Base-by-base conservation (phyloP, 768 basidiomycete genomes). In the Pulveroboletus ravenelii region DNA sequence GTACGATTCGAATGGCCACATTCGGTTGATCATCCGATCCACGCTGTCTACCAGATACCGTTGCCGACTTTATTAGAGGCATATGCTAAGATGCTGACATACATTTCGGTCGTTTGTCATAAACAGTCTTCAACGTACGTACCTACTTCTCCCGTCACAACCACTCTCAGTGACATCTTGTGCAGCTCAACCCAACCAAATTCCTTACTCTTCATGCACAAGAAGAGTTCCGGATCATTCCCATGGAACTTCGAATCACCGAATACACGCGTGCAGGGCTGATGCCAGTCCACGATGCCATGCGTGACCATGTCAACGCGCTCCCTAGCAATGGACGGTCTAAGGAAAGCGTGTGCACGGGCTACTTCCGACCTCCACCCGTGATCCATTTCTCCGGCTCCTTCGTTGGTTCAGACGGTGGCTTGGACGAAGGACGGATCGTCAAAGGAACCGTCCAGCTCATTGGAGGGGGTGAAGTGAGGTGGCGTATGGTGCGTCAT, bases 141-240 rank as follows among this genome's bases (percentile, higher is more conserved):
- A 10, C 5, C 9, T 12, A 0, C 12, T 10, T 45, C 13, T 37
- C 6, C 6, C 38, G 1, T 44, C 17, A 30, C n/a, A n/a, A n/a
- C 10, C 2, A 3, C 14, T 25, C 10, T 32, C 45, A 30, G 55
- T 6, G 20, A 27, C 37, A 5, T n/a, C 3, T 17, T 23, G 17
- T 37, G 15, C 10, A 67, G 67, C 56, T 69, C 35, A 60, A 58
- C 41, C 35, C 47, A 48, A 31, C 43, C 20, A 66, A 69, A 29
- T 75, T 72, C 57, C 56, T 59, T 32, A 60, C 67, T 13, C 50
- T 62, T 17, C 53, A 54, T 3, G 57, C 70, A 3, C 62, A 68
- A 53, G 80, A 80, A 63, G 78, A 74, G 2, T 73, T 74, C 45
- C 73, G 75, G n/a, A 74, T 81, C 44, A 77, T 82, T 38, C 78